Conservation (phyloP, 2,329 filamentous ascomycete species). For the Conoideocrella luteorostrata region DNA sequence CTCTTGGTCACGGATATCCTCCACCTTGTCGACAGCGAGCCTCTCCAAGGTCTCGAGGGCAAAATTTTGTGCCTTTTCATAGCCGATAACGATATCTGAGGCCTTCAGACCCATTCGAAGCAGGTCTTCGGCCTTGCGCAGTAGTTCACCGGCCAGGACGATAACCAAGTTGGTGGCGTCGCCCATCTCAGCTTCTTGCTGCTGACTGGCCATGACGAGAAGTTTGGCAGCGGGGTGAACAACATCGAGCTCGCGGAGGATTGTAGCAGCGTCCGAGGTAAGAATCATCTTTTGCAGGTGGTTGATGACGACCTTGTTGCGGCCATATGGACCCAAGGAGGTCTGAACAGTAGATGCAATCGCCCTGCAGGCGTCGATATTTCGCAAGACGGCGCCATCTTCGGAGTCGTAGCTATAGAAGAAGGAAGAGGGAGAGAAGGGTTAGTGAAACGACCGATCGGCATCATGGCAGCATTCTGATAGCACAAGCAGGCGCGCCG, state of each 20-base stretch:
- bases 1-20: slow-evolving; percentile 70
- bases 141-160: slow-evolving; percentile 84
- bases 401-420: slow-evolving; percentile 89
- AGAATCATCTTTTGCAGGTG: slow-evolving; percentile 99
- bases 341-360: slow-evolving; percentile 96
- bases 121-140: slow-evolving; percentile 95
- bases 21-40: slow-evolving; percentile 83
- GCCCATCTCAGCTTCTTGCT: slow-evolving; percentile 98
- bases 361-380: slow-evolving; percentile 96
- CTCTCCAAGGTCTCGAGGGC: slow-evolving; percentile 81
- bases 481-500: slow-evolving; percentile 5
- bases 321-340: slow-evolving; percentile 91
- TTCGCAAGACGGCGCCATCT: slow-evolving; percentile 96
- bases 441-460: slow-evolving; percentile 2
- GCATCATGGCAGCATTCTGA: too few relatives aligned
- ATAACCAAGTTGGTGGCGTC: slow-evolving; percentile 98
- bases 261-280: slow-evolving; percentile 95
- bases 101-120: slow-evolving; percentile 96
- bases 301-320: slow-evolving; percentile 99
- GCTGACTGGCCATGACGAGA: slow-evolving; percentile 96
- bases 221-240: slow-evolving; percentile 97
- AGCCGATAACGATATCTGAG: slow-evolving; percentile 93
- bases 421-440: slow-evolving; percentile 23
- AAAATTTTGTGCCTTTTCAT: slow-evolving; percentile 88
- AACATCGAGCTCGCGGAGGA: slow-evolving; percentile 93